A percentile compares a stretch with the other conserved stretches of the same genome.
Evolutionary conservation across 805 yeast genomes (phyloP).

Genomic region (Danielia reshetovae): DNA sequence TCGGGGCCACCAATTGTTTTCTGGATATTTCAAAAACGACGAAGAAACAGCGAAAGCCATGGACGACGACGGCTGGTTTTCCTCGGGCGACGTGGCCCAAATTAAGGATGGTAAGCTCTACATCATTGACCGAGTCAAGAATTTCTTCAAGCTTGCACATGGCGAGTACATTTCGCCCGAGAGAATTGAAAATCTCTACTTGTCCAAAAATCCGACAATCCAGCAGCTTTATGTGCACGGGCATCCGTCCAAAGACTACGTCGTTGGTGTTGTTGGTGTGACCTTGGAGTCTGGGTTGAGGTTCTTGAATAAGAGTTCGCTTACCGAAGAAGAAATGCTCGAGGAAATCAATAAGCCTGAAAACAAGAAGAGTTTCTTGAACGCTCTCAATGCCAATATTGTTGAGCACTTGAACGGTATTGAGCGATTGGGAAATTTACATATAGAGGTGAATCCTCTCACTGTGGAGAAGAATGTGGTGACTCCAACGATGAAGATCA

Average conservation of each 20-base stretch:
- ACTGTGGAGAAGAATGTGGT: conserved; percentile 17
- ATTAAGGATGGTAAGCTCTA: conserved; percentile 16
- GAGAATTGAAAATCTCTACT: conserved; percentile 32
- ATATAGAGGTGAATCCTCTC: conserved; percentile 1
- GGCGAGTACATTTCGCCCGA: conserved; percentile 44
- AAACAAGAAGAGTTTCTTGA: conserved; percentile 20
- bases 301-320: background rate
- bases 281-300: conserved; percentile 18
- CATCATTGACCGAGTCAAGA: conserved; percentile 22
- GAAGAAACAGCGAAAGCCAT: conserved; percentile 45
- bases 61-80: conserved; percentile 51
- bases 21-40: conserved; percentile 45
- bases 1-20: conserved; percentile 54
- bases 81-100: conserved; percentile 50
- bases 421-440: background rate
- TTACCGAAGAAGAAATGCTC: conserved; percentile 7
- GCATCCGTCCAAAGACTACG: conserved; percentile 23
- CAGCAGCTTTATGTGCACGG: conserved; percentile 33
- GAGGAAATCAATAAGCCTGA: conserved; percentile 21
- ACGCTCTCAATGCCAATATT: conserved; percentile 22
- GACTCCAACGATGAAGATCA: conserved; percentile 16
- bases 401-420: conserved; percentile 3
- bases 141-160: conserved; percentile 44
- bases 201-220: conserved; percentile 26
- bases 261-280: conserved; percentile 30